Evolutionary conservation across 345 rosid genomes (phyloP).

Genomic region (Lenwebbia sp.): DNA sequence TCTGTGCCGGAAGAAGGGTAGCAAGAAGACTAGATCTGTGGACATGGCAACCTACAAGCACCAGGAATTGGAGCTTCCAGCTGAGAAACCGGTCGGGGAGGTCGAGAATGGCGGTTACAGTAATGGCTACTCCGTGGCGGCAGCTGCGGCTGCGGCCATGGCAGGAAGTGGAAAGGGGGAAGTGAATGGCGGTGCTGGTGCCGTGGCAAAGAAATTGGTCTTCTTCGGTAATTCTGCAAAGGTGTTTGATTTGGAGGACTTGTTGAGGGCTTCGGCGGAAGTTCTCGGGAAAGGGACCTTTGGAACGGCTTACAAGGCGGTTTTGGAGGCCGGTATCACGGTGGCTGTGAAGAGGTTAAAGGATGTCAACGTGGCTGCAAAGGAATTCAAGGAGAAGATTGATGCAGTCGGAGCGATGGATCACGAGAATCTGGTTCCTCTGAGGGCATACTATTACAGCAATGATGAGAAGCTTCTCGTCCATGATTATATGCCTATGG

Average conservation of each 20-base stretch:
- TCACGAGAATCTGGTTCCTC: constrained; percentile 77
- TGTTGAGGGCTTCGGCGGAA: constrained; percentile 97
- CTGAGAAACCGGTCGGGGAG: constrained; percentile 46
- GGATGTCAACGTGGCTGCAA: constrained; percentile 75
- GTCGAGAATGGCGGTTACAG: constrained; percentile 28
- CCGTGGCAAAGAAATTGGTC: constrained; percentile 39
- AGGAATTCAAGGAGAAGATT: constrained; percentile 84
- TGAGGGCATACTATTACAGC: constrained; percentile 88
- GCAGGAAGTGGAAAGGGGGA: constrained; percentile 28
- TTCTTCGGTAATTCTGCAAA: constrained; percentile 64
- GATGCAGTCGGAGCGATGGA: constrained; percentile 86
- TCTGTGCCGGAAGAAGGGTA: constrained; percentile 45
- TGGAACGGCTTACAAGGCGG: constrained; percentile 96
- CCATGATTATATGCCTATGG: constrained; percentile 92
- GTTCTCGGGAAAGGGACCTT: constrained; percentile 95
- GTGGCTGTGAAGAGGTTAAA: constrained; percentile 94
- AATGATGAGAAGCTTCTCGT: constrained; percentile 96
- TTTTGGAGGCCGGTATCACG: constrained; percentile 55
- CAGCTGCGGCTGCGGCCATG: constrained; percentile 32
- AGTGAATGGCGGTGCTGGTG: constrained; percentile 14
- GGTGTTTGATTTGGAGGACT: constrained; percentile 88
- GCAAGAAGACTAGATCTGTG: constrained; percentile 44
- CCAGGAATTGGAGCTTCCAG: constrained; percentile 35
- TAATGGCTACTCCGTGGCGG: constrained; percentile 23
- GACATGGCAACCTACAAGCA: constrained; percentile 54